These are phyloP conservation scores for Yamadazyma phyllophila DNA, from an alignment of 805 yeast genomes.

Conservation along the genomic window DNA sequence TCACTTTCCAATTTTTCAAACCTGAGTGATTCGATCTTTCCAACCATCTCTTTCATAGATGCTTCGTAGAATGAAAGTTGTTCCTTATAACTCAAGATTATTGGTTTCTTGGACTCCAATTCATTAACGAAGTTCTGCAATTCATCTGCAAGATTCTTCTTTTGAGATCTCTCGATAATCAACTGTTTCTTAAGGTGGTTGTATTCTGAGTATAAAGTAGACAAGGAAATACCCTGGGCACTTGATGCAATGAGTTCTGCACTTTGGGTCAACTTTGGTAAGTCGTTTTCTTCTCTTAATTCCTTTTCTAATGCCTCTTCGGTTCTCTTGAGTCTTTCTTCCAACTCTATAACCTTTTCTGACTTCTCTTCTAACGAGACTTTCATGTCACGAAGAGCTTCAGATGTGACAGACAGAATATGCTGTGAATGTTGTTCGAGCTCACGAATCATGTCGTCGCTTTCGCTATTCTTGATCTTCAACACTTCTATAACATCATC, in stretches of 20 bases:
- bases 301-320: constrained; percentile 42
- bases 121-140: constrained; percentile 71
- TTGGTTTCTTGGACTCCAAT: constrained; percentile 75
- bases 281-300: constrained; percentile 36
- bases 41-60: constrained; percentile 52
- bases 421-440: constrained; percentile 49
- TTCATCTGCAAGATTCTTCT: constrained; percentile 66
- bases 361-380: constrained; percentile 29
- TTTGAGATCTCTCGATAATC: constrained; percentile 66
- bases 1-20: constrained; percentile 47
- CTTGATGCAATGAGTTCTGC: constrained; percentile 52
- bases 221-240: constrained; percentile 54
- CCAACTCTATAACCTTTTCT: constrained; percentile 32
- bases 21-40: constrained; percentile 49
- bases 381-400: constrained; percentile 33
- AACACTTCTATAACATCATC: constrained; percentile 58
- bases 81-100: constrained; percentile 62
- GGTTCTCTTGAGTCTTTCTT: constrained; percentile 37
- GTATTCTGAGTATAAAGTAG: constrained; percentile 64
- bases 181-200: constrained; percentile 63
- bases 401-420: constrained; percentile 37
- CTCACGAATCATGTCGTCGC: constrained; percentile 49
- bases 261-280: constrained; percentile 51
- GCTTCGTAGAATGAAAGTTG: constrained; percentile 55
- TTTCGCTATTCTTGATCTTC: constrained; percentile 51